A percentile compares a stretch with the other conserved stretches of the same genome.
phyloP scores from a whole-genome alignment of 164 flowering plant species.

The Nelumbo lutea region DNA sequence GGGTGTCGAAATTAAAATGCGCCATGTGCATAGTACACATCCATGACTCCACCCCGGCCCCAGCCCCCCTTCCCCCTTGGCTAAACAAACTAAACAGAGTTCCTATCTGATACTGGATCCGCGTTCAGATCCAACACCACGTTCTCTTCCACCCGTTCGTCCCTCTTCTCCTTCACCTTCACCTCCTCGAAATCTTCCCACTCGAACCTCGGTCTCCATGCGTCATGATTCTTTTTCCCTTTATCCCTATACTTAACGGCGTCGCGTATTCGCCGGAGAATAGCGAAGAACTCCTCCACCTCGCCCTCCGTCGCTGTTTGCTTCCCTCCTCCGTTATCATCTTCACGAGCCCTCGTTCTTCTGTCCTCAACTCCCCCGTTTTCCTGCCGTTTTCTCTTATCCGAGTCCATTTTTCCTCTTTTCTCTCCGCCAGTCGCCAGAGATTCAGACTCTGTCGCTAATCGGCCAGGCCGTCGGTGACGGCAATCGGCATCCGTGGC shows the following conservation, averaged over 20 bases:
- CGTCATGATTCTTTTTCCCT: slow-evolving; percentile 8
- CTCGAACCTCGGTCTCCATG: slow-evolving; percentile 23
- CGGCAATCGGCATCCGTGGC: too few species aligned
- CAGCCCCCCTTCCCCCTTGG: too few species aligned
- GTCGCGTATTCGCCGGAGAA: slow-evolving; percentile 33
- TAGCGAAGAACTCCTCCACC: slow-evolving; percentile 55
- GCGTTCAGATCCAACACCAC: slow-evolving; percentile 26
- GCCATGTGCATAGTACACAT: too few species aligned
- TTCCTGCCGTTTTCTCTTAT: background rate
- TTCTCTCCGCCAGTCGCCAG: too few species aligned
- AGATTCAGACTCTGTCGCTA: too few species aligned
- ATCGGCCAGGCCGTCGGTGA: too few species aligned
- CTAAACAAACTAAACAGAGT: background rate
- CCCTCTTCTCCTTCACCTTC: background rate
- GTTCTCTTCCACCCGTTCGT: slow-evolving; percentile 6
- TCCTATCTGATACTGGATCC: slow-evolving; percentile 16
- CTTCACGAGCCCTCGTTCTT: slow-evolving; percentile 1
- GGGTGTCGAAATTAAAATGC: too few species aligned
- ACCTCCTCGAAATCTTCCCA: slow-evolving; percentile 17
- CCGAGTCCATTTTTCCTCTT: too few species aligned
- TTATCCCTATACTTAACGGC: slow-evolving; percentile 32
- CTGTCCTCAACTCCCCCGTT: slow-evolving; percentile 10
- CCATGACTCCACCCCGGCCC: too few species aligned
- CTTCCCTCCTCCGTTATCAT: background rate
- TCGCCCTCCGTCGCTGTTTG: slow-evolving; percentile 30